Evolutionary conservation across 371 early-diverging fungal species (phyloP).

Genomic region (Syncephalastrum sp.): DNA sequence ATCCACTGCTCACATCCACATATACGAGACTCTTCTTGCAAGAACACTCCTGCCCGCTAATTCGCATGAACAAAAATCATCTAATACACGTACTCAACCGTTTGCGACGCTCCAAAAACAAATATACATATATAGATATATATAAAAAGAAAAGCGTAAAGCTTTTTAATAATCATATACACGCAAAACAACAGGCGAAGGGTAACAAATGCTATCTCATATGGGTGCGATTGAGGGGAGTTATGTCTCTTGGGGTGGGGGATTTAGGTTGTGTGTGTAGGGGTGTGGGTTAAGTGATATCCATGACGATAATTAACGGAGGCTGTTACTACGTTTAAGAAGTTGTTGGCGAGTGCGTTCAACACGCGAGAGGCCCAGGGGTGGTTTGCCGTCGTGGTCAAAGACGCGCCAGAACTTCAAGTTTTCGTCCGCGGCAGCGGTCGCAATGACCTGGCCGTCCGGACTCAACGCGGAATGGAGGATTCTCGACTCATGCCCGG

Average conservation of each 20-base stretch:
- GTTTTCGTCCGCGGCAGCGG: constrained; percentile 93
- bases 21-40: too few relatives aligned
- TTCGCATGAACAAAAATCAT: too few relatives aligned
- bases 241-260: neutral
- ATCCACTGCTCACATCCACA: too few relatives aligned
- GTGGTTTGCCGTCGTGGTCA: constrained; percentile 39
- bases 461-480: constrained; percentile 90
- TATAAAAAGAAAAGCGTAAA: neutral
- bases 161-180: constrained; percentile 1
- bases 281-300: neutral
- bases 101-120: neutral
- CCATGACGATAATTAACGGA: constrained; percentile 11
- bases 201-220: neutral
- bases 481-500: constrained; percentile 89
- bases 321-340: constrained; percentile 17
- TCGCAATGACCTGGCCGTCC: constrained; percentile 91
- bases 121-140: neutral
- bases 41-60: too few relatives aligned
- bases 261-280: neutral
- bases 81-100: too few relatives aligned
- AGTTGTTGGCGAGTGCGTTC: constrained; percentile 5
- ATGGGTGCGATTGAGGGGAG: neutral
- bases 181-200: neutral
- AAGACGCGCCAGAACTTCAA: constrained; percentile 98
- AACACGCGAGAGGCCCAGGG: neutral